Base-by-base conservation (phyloP, 805 yeast genomes). In the Pichia membranifaciens region DNA sequence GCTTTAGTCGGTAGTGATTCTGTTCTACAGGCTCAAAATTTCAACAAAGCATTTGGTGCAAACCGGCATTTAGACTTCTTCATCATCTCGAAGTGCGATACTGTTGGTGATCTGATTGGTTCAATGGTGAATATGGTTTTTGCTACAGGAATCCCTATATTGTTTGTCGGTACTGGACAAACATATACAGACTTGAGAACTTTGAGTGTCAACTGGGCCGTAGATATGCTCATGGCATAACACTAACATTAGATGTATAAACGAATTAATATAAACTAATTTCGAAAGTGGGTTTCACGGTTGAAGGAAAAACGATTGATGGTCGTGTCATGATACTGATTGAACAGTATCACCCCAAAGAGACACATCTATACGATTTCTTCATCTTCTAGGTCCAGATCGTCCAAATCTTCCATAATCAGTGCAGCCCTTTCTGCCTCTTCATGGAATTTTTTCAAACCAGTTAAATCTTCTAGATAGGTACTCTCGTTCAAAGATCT, bases 1-100 rank as follows among this genome's bases (percentile, higher is more conserved):
- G 99, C 99, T 0, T 71, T 91, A 34, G 98, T 91, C 1, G 99
- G 99, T 16, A 90, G 98, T 0, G 99, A 91, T 62, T 87, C 97
- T 1, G 97, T 93, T 3, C 85, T 85, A 65, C 99, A 91, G 65
- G 98, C 98, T 0, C 79, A 79, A 44, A 90, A 93, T 62, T 91
- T 91, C 71, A 90, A 91, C 62, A 79, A 81, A 56, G 96, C 97
- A 0, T 91, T 93, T 67, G 98, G 98, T 18, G 81, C 82, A 47
- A 77, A 74, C 34, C 72, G 98, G 46, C 74, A 78, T 36, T 70
- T 91, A 38, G 97, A 93, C 65, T 93, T 90, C 62, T 93, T 91
- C 68, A 83, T 91, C 50, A 84, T 91, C 34, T 85, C 96, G 42
- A 91, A 91, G 64, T 93, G 96, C 58, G 99, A 91, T 63, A 93